A percentile compares a stretch with the other conserved stretches of the same genome.
phyloP scores from a whole-genome alignment of 2,329 filamentous ascomycete genomes.

The Neonectria sp. region DNA sequence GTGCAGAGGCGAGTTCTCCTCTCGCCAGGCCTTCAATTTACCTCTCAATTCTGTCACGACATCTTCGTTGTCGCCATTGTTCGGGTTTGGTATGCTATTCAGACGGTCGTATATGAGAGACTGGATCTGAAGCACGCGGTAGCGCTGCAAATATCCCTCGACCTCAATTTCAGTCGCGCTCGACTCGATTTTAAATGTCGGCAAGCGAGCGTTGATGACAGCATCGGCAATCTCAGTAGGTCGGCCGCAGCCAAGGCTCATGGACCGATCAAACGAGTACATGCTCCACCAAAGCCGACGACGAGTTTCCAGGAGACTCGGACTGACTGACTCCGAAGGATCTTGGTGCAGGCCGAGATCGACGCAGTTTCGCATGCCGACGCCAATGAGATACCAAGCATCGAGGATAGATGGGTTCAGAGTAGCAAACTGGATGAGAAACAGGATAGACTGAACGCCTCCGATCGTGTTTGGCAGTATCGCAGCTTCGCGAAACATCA shows the following conservation, averaged over 20 bases:
- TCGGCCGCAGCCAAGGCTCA: constrained; percentile 42
- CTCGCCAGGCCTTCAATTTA: constrained; percentile 30
- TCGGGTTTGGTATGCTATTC: constrained; percentile 8
- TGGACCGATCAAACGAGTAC: constrained; percentile 47
- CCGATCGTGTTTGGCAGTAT: constrained; percentile 43
- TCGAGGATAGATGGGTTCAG: constrained; percentile 43
- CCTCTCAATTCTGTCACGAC: constrained; percentile 20
- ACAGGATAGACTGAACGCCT: constrained; percentile 44
- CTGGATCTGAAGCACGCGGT: constrained; percentile 42
- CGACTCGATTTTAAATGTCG: constrained; percentile 43
- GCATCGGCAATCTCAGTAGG: constrained; percentile 42
- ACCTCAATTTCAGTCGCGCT: constrained; percentile 37
- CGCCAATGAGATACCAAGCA: constrained; percentile 44
- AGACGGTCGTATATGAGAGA: constrained; percentile 43
- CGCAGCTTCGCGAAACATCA: constrained; percentile 43
- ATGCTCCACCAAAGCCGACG: constrained; percentile 47
- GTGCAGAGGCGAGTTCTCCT: constrained; percentile 33
- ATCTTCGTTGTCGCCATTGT: background rate
- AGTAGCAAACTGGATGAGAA: constrained; percentile 46
- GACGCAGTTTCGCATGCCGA: constrained; percentile 44
- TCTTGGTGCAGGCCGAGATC: constrained; percentile 45
- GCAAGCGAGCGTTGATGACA: constrained; percentile 38
- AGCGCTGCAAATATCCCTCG: constrained; percentile 44
- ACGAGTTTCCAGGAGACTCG: constrained; percentile 41
- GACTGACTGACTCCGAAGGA: constrained; percentile 32